Evolutionary conservation across 371 early-diverging fungal species (phyloP), one percentile per base, ranked within the genome.

Genomic region (Syncephalastrum monosporum): DNA sequence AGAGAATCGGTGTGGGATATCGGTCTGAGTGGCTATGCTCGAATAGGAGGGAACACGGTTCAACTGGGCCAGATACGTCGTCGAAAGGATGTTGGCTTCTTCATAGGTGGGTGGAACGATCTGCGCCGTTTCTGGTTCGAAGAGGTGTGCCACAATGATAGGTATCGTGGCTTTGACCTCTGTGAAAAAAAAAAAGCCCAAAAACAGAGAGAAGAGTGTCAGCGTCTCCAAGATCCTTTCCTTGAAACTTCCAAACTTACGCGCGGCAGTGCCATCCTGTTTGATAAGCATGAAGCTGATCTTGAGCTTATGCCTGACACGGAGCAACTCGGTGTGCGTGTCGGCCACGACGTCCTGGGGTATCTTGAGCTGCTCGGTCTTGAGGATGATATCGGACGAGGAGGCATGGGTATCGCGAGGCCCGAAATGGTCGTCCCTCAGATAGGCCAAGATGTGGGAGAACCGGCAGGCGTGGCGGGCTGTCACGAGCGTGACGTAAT

Each of bases 241-340:
- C 7, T 3, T 7, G 29, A 29, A 6, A 33, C 38, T 10, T 33
- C 10, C 21, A 2, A 23, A 25, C 54, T 56, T 75, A 75, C 75
- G 72, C 33, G 65, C 68, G n/a, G 64, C 50, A 50, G 65, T 66
- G 3, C 75, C 75, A 51, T 67, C 67, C 10, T 38, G 33, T 53
- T 67, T 69, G 23, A 61, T 41, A n/a, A 75, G 50, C 4, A 64
- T 47, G 4, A 75, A 63, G 2, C 55, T 61, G 46, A 72, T 66
- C 53, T 72, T 69, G 29, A 75, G 44, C 25, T 68, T 72, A 52
- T 75, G 75, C n/a, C 59, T 68, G 47, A 75, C 66, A 41, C 62
- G 50, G 23, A 75, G 65, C 49, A 70, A 33, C 15, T 67, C 66
- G 24, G 58, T 55, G 4, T 46, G 47, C 27, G 63, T 63, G 38